These are phyloP conservation scores for Penicillium decumbens DNA, from an alignment of 2,329 filamentous ascomycete genomes.

Conservation along the genomic window DNA sequence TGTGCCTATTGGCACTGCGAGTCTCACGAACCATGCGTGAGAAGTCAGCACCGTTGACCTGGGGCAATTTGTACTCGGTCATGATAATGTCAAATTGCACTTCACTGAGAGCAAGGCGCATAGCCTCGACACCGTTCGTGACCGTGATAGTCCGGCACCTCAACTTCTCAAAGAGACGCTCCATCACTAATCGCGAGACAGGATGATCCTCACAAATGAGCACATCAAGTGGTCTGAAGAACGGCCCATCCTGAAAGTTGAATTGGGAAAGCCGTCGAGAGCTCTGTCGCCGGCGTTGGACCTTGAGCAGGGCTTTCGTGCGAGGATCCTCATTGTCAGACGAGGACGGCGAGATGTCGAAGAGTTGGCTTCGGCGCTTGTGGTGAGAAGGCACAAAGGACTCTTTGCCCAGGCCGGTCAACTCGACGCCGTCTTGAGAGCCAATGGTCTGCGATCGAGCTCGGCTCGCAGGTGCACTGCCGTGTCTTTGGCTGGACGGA, in stretches of 20 bases:
- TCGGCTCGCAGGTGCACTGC: constrained; percentile 61
- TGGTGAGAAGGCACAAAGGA: constrained; percentile 65
- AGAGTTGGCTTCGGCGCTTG: constrained; percentile 88
- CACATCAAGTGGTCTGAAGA: constrained; percentile 86
- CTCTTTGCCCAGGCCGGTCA: constrained; percentile 56
- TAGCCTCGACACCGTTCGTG: constrained; percentile 81
- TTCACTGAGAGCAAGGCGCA: constrained; percentile 90
- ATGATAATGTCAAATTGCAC: constrained; percentile 99
- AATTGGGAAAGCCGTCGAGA: constrained; percentile 92
- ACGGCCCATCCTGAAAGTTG: constrained; percentile 73
- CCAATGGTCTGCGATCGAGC: constrained; percentile 88
- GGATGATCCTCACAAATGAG: constrained; percentile 97
- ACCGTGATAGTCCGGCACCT: constrained; percentile 92
- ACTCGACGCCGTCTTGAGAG: constrained; percentile 78
- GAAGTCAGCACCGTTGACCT: constrained; percentile 91
- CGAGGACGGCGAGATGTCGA: constrained; percentile 94
- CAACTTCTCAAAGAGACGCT: constrained; percentile 90
- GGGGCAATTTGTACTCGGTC: constrained; percentile 91
- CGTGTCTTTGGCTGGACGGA: constrained; percentile 58
- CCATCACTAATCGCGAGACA: constrained; percentile 97
- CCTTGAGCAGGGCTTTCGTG: constrained; percentile 81
- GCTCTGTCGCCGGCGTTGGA: constrained; percentile 90
- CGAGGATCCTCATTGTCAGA: constrained; percentile 96
- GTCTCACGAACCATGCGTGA: constrained; percentile 97
- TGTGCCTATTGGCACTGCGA: constrained; percentile 89